A percentile compares a stretch with the other conserved stretches of the same genome.
Evolutionary conservation across 768 basidiomycete species (phyloP).

Genomic region (Phylloporus arenicola): DNA sequence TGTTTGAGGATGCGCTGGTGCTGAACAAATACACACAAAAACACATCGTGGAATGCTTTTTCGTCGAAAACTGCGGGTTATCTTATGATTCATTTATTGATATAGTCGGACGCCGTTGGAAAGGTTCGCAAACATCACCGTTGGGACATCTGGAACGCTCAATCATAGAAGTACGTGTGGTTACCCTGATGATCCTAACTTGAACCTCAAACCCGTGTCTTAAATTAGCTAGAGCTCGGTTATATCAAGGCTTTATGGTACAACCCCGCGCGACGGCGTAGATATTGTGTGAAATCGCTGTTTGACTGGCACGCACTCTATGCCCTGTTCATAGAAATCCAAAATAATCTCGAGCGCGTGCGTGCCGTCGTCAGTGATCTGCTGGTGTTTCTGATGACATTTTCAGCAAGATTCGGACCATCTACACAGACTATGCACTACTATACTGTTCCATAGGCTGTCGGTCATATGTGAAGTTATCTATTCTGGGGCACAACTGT

Average conservation of each 20-base stretch:
- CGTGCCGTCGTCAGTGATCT: neutral
- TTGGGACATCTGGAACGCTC: conserved; percentile 38
- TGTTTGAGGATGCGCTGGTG: conserved; percentile 52
- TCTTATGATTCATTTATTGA: conserved; percentile 43
- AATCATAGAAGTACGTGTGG: conserved; percentile 31
- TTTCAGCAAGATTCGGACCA: conserved; percentile 28
- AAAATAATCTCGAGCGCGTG: conserved; percentile 13
- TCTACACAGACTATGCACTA: conserved; percentile 16
- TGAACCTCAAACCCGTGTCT: neutral
- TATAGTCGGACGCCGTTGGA: conserved; percentile 38
- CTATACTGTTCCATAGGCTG: conserved; percentile 55
- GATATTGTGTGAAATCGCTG: conserved; percentile 58
- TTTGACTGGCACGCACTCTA: conserved; percentile 65
- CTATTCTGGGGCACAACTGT: conserved; percentile 71
- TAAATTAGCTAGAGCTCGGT: conserved; percentile 48
- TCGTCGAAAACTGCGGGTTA: conserved; percentile 56
- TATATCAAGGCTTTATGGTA: conserved; percentile 59
- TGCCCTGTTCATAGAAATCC: conserved; percentile 35
- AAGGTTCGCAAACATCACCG: conserved; percentile 31
- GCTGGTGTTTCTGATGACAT: conserved; percentile 1
- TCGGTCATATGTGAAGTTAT: conserved; percentile 60
- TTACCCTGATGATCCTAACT: neutral
- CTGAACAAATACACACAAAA: conserved; percentile 44
- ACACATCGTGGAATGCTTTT: conserved; percentile 62
- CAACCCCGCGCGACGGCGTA: conserved; percentile 62